These are phyloP conservation scores for Cardiospermum halicacabum DNA, from an alignment of 345 rosid species.

Conservation along the genomic window DNA sequence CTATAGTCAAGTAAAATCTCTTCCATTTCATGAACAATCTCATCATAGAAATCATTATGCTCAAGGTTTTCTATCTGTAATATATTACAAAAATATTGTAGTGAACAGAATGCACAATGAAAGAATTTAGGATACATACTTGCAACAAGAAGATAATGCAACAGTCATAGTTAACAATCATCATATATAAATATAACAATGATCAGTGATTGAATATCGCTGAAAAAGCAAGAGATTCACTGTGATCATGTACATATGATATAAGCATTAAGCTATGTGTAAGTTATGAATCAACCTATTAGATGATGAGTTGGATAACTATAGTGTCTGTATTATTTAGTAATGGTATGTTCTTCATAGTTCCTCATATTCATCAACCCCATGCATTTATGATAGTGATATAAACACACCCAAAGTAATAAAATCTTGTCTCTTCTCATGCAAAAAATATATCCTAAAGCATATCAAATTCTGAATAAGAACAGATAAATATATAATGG, in stretches of 20 bases:
- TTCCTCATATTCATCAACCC: background rate
- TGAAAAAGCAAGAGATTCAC: background rate
- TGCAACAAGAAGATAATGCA: slow-evolving; percentile 1
- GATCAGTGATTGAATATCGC: background rate
- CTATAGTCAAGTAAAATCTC: slow-evolving; percentile 77
- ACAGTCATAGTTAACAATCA: slow-evolving; percentile 1
- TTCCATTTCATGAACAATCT: slow-evolving; percentile 95
- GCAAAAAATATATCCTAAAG: background rate
- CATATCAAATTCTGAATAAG: background rate
- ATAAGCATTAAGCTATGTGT: background rate
- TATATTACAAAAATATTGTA: slow-evolving; percentile 16
- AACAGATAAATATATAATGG: background rate
- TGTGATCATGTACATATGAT: background rate
- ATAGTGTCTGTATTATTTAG: background rate
- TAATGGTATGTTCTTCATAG: background rate
- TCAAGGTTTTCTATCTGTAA: slow-evolving; percentile 58
- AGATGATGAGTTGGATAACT: background rate
- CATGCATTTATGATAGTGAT: background rate
- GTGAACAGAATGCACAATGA: background rate
- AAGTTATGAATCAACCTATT: background rate
- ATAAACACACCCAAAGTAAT: background rate
- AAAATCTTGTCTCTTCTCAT: background rate
- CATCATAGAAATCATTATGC: slow-evolving; percentile 61
- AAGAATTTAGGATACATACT: background rate
- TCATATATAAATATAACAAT: background rate